Percentiles rank a stretch among this genome's conserved stretches.
phyloP scores from a whole-genome alignment of 2,329 filamentous ascomycete species.

The Fusarium proliferatum region DNA sequence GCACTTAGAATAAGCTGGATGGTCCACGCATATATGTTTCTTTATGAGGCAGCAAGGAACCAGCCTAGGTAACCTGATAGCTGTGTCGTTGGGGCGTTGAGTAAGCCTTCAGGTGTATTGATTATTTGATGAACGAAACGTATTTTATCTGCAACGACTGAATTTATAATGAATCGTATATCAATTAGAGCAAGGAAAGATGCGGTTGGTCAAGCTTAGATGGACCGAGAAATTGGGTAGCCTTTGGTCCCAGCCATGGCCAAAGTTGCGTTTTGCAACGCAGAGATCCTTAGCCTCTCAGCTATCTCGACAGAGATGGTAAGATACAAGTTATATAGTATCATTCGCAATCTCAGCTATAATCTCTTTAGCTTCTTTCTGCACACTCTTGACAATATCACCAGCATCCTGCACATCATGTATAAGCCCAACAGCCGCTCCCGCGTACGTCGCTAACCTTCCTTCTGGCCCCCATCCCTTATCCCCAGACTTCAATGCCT shows the following conservation, averaged over 20 bases:
- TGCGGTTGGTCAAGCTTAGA: background rate
- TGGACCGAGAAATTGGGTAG: background rate
- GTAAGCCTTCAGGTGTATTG: background rate
- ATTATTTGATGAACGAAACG: background rate
- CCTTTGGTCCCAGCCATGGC: background rate
- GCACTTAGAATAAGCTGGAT: background rate
- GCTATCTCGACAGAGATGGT: background rate
- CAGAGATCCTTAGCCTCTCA: background rate
- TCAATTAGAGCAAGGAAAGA: fast-evolving
- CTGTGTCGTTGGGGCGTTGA: background rate
- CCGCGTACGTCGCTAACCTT: conserved; percentile 62
- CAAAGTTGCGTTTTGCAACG: background rate
- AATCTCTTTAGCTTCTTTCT: conserved; percentile 42
- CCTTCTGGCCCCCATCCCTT: conserved; percentile 60
- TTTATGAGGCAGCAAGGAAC: background rate
- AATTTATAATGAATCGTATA: background rate
- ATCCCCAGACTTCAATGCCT: conserved; percentile 53
- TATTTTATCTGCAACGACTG: background rate
- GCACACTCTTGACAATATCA: conserved; percentile 51
- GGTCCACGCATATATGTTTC: too few relatives aligned
- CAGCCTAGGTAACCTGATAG: too few relatives aligned
- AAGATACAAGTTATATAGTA: background rate
- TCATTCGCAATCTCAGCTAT: background rate
- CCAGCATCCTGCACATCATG: conserved; percentile 53
- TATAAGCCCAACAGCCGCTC: conserved; percentile 58